Base-by-base conservation (phyloP, 495 filamentous ascomycete genomes). In the Xylaria cubensis region DNA sequence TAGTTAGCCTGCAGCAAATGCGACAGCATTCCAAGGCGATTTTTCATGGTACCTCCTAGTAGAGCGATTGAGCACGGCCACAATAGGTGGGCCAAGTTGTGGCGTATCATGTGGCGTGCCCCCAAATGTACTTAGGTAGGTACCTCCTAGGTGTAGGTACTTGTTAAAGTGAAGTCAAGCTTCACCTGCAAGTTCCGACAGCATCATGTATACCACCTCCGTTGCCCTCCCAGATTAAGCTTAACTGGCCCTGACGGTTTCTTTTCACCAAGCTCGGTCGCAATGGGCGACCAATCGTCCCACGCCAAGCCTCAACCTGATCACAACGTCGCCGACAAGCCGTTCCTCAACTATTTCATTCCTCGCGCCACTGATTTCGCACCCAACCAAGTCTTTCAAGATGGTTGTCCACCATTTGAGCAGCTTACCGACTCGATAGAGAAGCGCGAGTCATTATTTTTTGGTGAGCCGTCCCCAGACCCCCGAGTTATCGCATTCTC, bases 301-400 rank as follows among this genome's bases (percentile, higher is more conserved):
- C 62, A 69, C 77, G 69, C 74, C 72, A 79, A 72, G 72, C 44
- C 66, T 65, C 41, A 70, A 29, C 48, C 72, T 65, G 61, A 68
- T 39, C 69, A 75, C n/a, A 88, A 92, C 72, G 90, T 95, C 76
- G 84, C 92, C 69, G 88, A 94, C 70, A 84, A 88, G 82, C 91
- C 93, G 19, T 87, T 91, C 56, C 84, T 98, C 34, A 90, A 91
- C 69, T 93, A 94, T 48, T 84, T 97, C 67, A 87, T 97, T 41
- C 95, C 95, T 32, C 84, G 91, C 71, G 86, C 88, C 42, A 90
- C 92, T 51, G 76, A 88, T 50, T 85, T 94, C 72, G 83, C 90
- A 75, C 84, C 94, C 50, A 88, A 92, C 72, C 85, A 89, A 36
- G 83, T 85, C 34, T 80, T 94, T 69, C 51, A 53, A 68, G 41